Evolutionary conservation across 2,329 filamentous ascomycete genomes (phyloP), one percentile per base, ranked within the genome.

Genomic region (Ciborinia camelliae): DNA sequence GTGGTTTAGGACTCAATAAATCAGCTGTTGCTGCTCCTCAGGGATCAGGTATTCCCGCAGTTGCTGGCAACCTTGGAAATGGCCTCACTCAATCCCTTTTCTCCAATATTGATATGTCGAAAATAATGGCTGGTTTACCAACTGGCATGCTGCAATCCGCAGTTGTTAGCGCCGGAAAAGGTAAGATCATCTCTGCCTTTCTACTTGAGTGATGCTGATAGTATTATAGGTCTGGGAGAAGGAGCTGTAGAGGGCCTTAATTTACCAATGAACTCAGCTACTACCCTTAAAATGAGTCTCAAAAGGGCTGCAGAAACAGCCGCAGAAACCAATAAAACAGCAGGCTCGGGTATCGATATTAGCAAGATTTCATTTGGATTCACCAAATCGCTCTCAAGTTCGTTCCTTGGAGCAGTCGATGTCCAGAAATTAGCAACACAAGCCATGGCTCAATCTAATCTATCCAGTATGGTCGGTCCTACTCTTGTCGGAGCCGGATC

Each of bases 21-120:
- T 48, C 41, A 39, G 62, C 52, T 1, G 35, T 63, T 14, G 62
- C 12, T 39, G 52, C 62, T 41, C 52, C 62, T 4, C 50, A 30
- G n/a, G 52, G 41, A 2, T 50, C 62, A 14, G 62, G 62, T 12
- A 30, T 63, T 15, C 43, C 62, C 32, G n/a, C 18, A 26, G 23
- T 59, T 30, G 53, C 26, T 28, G 41, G 62, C 6, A 50, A 23
- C n/a, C n/a, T 63, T 9, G 62, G 62, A 39, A 63, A 41, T 58
- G 35, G 52, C 7, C 52, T 63, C 18, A 63, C 62, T 12, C 43
- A 58, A 8, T 55, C 62, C 0, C 52, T 63, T 5, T 63, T 63
- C 14, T 58, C 52, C 23, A 63, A 63, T 26, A 41, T 63, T 18
- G 62, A 63, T 26, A 58, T 63, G 52, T 63, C 62, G 8, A 63